These are phyloP conservation scores for Leccinum sublutescens DNA, from an alignment of 768 basidiomycete species.

Conservation along the genomic window DNA sequence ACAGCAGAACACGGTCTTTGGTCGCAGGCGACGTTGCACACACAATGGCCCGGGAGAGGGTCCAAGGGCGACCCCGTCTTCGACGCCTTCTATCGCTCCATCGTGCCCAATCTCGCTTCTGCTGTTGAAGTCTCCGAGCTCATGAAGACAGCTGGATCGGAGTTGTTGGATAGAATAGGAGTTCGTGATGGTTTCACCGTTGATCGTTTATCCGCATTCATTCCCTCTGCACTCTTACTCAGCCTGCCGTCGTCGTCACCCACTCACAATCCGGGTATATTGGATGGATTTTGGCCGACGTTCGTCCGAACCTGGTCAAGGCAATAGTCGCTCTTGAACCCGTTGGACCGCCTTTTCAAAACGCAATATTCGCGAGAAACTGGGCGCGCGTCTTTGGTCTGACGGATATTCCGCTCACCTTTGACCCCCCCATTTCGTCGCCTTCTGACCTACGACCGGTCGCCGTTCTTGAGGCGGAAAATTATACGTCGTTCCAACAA, in stretches of 20 bases:
- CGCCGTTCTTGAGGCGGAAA: constrained; percentile 24
- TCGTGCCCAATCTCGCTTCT: constrained; percentile 39
- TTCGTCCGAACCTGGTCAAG: constrained; percentile 42
- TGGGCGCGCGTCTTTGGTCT: constrained; percentile 46
- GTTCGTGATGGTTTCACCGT: constrained; percentile 31
- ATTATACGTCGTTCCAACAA: constrained; percentile 45
- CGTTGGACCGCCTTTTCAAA: constrained; percentile 47
- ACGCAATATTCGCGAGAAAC: constrained; percentile 36
- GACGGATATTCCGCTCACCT: constrained; percentile 46
- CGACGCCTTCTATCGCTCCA: constrained; percentile 45
- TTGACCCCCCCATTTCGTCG: constrained; percentile 41
- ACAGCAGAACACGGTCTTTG: constrained; percentile 40
- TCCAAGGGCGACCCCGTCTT: constrained; percentile 44
- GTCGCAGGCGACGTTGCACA: constrained; percentile 46
- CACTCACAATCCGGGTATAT: constrained; percentile 51
- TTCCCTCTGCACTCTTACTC: background rate
- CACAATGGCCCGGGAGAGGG: constrained; percentile 56
- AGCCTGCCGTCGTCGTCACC: constrained; percentile 48
- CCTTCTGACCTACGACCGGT: constrained; percentile 36
- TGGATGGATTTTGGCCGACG: constrained; percentile 50
- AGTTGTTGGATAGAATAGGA: constrained; percentile 47
- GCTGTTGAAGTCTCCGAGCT: constrained; percentile 37
- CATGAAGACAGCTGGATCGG: constrained; percentile 40
- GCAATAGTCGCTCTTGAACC: constrained; percentile 52
- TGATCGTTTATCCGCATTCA: background rate